These are phyloP conservation scores for Arabis hirsuta DNA, from an alignment of 345 rosid species.

Conservation along the genomic window DNA sequence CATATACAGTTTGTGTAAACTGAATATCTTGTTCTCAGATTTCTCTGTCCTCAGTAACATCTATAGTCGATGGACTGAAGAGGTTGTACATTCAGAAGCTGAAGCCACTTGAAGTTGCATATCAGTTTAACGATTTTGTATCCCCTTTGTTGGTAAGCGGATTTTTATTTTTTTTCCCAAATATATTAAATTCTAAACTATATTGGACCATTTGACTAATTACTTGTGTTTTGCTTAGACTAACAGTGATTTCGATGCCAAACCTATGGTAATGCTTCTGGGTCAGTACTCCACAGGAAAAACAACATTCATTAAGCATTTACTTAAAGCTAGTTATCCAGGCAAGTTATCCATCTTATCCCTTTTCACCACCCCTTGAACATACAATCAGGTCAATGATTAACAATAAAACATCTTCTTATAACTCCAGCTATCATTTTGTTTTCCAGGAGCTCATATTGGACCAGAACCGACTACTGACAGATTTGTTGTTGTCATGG, in stretches of 20 bases:
- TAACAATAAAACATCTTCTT: not conserved
- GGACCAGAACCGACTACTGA: constrained; percentile 99
- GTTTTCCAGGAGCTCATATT: constrained; percentile 84
- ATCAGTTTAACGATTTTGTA: constrained; percentile 91
- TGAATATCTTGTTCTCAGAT: constrained; percentile 50
- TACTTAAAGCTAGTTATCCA: constrained; percentile 82
- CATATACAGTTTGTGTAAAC: constrained; percentile 26
- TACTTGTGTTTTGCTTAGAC: constrained; percentile 52
- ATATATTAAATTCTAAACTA: constrained; percentile 18
- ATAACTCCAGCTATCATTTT: constrained; percentile 19
- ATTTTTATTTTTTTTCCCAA: constrained; percentile 28
- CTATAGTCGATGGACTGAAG: constrained; percentile 91
- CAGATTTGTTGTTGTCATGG: constrained; percentile 98
- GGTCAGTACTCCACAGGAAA: constrained; percentile 99
- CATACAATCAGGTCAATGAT: constrained; percentile 1
- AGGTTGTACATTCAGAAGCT: constrained; percentile 83
- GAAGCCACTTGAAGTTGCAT: constrained; percentile 88
- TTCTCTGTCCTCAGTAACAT: constrained; percentile 82
- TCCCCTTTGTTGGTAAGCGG: constrained; percentile 80
- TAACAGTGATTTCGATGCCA: constrained; percentile 93
- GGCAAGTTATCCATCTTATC: constrained; percentile 50
- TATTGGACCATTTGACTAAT: constrained; percentile 16
- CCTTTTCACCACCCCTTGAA: not conserved
- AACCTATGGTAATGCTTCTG: constrained; percentile 97
- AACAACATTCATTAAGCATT: constrained; percentile 95